A percentile compares a stretch with the other conserved stretches of the same genome.
Evolutionary conservation across 163 green algal genomes (phyloP).

Genomic region (Coccomyxa subellipsoidea): DNA sequence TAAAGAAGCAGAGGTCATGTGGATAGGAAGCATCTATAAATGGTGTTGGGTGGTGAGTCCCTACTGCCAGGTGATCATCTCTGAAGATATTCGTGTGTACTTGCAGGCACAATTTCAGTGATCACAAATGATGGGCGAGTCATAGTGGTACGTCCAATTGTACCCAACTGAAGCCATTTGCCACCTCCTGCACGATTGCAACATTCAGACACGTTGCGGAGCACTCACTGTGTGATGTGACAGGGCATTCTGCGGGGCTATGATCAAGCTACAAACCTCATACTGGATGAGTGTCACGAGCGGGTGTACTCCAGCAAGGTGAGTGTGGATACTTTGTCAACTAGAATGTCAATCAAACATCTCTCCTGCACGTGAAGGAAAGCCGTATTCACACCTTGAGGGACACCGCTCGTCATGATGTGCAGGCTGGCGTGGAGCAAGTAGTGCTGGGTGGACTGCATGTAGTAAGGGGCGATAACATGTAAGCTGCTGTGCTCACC

Average conservation of each 20-base stretch:
- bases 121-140: conserved; percentile 86
- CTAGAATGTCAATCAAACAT: no score
- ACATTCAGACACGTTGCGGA: not conserved
- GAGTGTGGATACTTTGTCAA: not conserved
- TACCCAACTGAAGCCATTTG: no score
- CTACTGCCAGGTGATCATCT: not conserved
- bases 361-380: no score
- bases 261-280: conserved; percentile 91
- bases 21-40: no score
- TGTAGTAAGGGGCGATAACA: conserved; percentile 91
- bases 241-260: conserved; percentile 86
- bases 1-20: no score
- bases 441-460: conserved; percentile 78
- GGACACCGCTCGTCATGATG: not conserved
- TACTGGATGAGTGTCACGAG: conserved; percentile 90
- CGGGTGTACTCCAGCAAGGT: conserved; percentile 86
- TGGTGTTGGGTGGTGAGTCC: no score
- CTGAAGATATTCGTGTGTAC: no score
- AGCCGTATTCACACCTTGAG: no score
- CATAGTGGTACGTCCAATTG: conserved; percentile 59
- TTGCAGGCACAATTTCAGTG: conserved; percentile 70
- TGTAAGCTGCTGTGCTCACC: conserved; percentile 60
- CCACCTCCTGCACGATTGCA: not conserved
- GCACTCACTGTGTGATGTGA: not conserved
- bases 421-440: conserved; percentile 81